These are phyloP conservation scores for Allium fistulosum DNA, from an alignment of 106 monocot species.

Conservation along the genomic window DNA sequence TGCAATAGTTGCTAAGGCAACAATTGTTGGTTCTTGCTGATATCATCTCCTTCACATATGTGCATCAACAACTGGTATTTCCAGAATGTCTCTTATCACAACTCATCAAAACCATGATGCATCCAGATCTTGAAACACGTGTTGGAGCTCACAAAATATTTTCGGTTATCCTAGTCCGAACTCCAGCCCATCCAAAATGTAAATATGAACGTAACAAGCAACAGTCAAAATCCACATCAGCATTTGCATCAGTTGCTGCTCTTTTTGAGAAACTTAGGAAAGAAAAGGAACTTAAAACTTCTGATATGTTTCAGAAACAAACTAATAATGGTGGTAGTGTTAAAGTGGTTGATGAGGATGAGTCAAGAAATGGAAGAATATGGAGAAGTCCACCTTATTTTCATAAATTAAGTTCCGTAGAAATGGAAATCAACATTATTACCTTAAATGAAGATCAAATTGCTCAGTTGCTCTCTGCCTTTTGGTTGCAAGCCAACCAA, in stretches of 20 bases:
- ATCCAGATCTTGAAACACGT: constrained; percentile 86
- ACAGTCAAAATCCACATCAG: constrained; percentile 70
- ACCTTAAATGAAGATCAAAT: constrained; percentile 77
- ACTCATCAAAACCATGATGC: constrained; percentile 81
- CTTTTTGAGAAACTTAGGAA: constrained; percentile 86
- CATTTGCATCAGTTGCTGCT: constrained; percentile 81
- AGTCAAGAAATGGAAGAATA: constrained; percentile 28
- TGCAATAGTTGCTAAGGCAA: constrained; percentile 66
- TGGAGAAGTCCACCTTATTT: constrained; percentile 58
- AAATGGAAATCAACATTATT: constrained; percentile 29
- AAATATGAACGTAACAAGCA: constrained; percentile 52
- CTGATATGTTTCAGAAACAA: constrained; percentile 32
- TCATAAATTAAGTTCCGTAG: constrained; percentile 37
- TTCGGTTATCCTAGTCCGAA: constrained; percentile 59
- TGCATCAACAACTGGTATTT: constrained; percentile 53
- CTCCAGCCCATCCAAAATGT: constrained; percentile 32
- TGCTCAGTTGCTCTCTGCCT: constrained; percentile 56
- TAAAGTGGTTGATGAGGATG: constrained; percentile 35
- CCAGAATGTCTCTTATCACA: constrained; percentile 79
- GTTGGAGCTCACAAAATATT: constrained; percentile 80
- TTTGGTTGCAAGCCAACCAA: constrained; percentile 87
- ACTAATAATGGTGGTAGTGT: constrained; percentile 20
- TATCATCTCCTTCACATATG: constrained; percentile 55
- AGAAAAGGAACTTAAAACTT: constrained; percentile 57
- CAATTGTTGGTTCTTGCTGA: constrained; percentile 78